Conservation (phyloP, 2,329 filamentous ascomycete species). For the Fusarium pseudoanthophilum region DNA sequence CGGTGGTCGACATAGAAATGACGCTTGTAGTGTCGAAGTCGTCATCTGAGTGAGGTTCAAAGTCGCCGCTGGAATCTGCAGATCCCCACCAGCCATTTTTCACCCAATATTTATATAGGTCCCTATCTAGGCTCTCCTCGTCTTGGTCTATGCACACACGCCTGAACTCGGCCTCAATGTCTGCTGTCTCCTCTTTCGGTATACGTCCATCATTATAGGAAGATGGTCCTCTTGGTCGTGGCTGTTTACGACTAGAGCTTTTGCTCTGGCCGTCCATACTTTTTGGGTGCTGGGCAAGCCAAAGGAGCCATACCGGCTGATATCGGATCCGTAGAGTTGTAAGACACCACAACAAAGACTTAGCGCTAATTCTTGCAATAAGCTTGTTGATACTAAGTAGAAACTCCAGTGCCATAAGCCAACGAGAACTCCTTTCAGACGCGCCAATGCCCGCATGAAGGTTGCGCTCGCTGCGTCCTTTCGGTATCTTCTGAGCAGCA, state of each 20-base stretch:
- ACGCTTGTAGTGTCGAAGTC: conserved; percentile 84
- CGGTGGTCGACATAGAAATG: conserved; percentile 66
- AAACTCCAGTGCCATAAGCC: conserved; percentile 81
- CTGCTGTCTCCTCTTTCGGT: conserved; percentile 72
- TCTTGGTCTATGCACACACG: conserved; percentile 59
- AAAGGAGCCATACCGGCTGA: conserved; percentile 64
- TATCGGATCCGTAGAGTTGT: conserved; percentile 57
- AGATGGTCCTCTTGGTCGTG: conserved; percentile 11
- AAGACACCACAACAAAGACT: conserved; percentile 64
- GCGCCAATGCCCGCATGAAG: conserved; percentile 78
- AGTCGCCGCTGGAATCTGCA: conserved; percentile 83
- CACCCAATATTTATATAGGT: conserved; percentile 87
- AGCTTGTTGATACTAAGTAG: conserved; percentile 74
- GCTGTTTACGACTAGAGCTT: conserved; percentile 18
- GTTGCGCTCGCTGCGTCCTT: conserved; percentile 58
- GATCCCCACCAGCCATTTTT: conserved; percentile 86
- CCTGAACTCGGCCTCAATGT: conserved; percentile 84
- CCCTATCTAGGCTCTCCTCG: conserved; percentile 76
- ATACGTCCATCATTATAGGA: conserved; percentile 58
- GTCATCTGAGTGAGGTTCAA: conserved; percentile 65
- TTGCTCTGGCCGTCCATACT: conserved; percentile 38
- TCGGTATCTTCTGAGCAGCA: conserved; percentile 68
- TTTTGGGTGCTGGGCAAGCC: conserved; percentile 59
- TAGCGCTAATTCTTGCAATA: conserved; percentile 47
- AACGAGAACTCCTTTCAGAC: conserved; percentile 80